Conservation (phyloP, 2,329 filamentous ascomycete species). For the Scedosporium dehoogii region DNA sequence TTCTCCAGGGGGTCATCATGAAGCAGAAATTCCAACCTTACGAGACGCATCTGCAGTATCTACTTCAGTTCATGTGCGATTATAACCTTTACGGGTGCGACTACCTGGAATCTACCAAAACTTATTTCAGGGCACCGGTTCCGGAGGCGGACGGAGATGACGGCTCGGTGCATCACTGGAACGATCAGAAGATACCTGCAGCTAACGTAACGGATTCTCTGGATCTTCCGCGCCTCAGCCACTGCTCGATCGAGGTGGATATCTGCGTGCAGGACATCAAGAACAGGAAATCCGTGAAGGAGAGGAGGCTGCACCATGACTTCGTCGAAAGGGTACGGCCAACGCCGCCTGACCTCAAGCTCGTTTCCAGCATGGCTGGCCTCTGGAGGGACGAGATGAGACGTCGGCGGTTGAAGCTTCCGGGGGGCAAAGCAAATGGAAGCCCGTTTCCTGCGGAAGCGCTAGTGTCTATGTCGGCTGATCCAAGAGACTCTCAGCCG, state of each 20-base stretch:
- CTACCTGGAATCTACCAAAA: slow-evolving; percentile 65
- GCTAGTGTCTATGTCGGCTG: slow-evolving; percentile 80
- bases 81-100: slow-evolving; percentile 95
- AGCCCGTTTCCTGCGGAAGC: slow-evolving; percentile 75
- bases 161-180: slow-evolving; percentile 64
- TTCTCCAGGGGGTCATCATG: slow-evolving; percentile 82
- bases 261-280: slow-evolving; percentile 79
- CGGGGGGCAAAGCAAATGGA: slow-evolving; percentile 50
- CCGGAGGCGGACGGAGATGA: slow-evolving; percentile 55
- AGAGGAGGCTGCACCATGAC: slow-evolving; percentile 75
- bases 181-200: slow-evolving; percentile 58
- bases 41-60: slow-evolving; percentile 85
- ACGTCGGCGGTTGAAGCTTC: slow-evolving; percentile 64
- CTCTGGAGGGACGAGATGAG: slow-evolving; percentile 86
- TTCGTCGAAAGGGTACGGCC: slow-evolving; percentile 66
- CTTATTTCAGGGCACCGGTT: slow-evolving; percentile 65
- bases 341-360: slow-evolving; percentile 58
- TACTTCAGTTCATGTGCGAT: slow-evolving; percentile 96
- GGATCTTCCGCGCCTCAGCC: slow-evolving; percentile 65
- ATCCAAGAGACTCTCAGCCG: slow-evolving; percentile 59
- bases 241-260: slow-evolving; percentile 85
- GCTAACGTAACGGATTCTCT: slow-evolving; percentile 42
- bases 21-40: slow-evolving; percentile 79
- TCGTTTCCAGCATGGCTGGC: slow-evolving; percentile 89
- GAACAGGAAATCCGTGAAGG: slow-evolving; percentile 66